A percentile compares a stretch with the other conserved stretches of the same genome.
Conservation (phyloP, 2,329 filamentous ascomycete species). For the Monosporascus sp. region DNA sequence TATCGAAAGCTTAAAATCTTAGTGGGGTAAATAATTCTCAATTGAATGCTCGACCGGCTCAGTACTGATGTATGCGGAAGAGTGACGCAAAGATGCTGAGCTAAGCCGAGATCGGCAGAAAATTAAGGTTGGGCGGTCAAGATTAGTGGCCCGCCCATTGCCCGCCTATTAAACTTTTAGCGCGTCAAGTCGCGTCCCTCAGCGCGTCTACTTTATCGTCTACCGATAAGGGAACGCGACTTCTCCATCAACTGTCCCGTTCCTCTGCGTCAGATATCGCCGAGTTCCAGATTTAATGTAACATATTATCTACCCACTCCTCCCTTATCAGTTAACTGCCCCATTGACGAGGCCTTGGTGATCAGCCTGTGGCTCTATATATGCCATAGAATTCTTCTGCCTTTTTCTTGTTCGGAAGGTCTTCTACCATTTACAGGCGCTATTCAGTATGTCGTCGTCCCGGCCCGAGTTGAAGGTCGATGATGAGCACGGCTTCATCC, state of each 20-base stretch:
- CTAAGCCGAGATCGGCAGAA: not conserved
- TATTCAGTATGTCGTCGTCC: conserved; percentile 44
- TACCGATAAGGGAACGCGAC: not conserved
- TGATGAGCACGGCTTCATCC: conserved; percentile 95
- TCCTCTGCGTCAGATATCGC: not conserved
- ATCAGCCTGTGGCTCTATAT: no score
- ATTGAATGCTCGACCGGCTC: no score
- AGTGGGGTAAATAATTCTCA: conserved; percentile 1
- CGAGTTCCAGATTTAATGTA: not conserved
- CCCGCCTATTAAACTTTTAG: not conserved
- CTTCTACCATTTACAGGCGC: not conserved
- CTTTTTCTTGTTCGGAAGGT: no score
- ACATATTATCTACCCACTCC: not conserved
- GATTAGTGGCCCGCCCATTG: no score
- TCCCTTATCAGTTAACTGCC: not conserved
- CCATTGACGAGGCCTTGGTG: not conserved
- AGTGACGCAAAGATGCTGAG: not conserved
- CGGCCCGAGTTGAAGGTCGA: conserved; percentile 72
- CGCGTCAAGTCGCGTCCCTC: conserved; percentile 3
- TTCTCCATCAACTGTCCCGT: not conserved
- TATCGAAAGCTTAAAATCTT: not conserved
- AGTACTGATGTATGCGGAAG: no score
- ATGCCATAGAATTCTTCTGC: no score
- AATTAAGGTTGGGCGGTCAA: not conserved
- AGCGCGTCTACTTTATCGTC: not conserved